phyloP scores from a whole-genome alignment of 2,329 filamentous ascomycete species.

The Penicillium concentricum region DNA sequence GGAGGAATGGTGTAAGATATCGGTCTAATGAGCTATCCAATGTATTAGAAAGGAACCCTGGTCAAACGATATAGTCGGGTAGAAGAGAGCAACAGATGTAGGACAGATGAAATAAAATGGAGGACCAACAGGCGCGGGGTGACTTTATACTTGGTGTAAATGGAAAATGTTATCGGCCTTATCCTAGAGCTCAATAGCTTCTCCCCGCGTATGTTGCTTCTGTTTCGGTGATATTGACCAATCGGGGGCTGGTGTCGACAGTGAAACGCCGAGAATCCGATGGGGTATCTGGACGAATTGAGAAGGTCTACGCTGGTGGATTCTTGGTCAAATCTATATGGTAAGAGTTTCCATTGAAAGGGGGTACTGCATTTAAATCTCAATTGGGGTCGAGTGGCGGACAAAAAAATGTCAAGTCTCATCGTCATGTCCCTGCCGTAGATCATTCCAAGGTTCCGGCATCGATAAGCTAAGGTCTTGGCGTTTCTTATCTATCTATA shows the following conservation, averaged over 20 bases:
- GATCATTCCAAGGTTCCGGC: not conserved
- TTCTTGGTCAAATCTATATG: constrained; percentile 10
- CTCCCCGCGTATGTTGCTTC: constrained; percentile 25
- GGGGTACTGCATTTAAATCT: not conserved
- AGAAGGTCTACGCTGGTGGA: constrained; percentile 25
- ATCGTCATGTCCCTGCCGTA: not conserved
- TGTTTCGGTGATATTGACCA: constrained; percentile 26
- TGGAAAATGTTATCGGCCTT: constrained; percentile 18
- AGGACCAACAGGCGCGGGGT: constrained; percentile 11
- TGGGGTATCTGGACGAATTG: constrained; percentile 18
- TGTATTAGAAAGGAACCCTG: not conserved
- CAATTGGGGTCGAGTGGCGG: not conserved
- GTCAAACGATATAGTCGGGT: not conserved
- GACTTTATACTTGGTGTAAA: constrained; percentile 20
- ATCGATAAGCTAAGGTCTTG: constrained; percentile 4
- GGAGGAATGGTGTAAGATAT: not conserved
- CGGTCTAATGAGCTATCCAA: not conserved
- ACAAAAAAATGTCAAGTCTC: not conserved
- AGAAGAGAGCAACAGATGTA: not conserved
- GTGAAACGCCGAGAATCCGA: constrained; percentile 21
- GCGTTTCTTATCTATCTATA: not conserved
- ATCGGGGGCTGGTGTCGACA: constrained; percentile 10
- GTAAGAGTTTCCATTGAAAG: constrained; percentile 9
- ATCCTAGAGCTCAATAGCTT: constrained; percentile 19
- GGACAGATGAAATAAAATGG: not conserved